Evolutionary conservation across 202 grass and related monocot genomes (phyloP).

Genomic region (Schoenoplectus tabernaemontani): DNA sequence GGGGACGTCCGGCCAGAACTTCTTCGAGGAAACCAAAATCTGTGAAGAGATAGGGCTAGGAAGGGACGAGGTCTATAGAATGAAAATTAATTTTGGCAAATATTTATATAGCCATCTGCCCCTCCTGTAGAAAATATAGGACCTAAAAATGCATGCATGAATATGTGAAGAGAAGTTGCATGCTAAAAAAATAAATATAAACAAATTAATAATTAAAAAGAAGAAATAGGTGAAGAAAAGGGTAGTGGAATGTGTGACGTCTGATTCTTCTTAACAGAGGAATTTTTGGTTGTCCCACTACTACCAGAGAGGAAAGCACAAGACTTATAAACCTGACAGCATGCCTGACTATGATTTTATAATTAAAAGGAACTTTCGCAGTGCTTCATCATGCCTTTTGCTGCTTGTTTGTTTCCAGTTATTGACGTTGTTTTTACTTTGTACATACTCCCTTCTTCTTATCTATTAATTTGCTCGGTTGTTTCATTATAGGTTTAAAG

Average conservation of each 20-base stretch:
- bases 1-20: not conserved
- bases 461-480: not conserved
- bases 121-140: not conserved
- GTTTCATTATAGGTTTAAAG: not conserved
- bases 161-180: not conserved
- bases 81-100: not conserved
- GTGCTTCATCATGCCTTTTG: not conserved
- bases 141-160: not conserved
- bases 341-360: not conserved
- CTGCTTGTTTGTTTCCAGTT: not conserved
- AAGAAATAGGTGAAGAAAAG: not conserved
- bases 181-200: not conserved
- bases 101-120: not conserved
- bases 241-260: not conserved
- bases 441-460: not conserved
- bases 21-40: not conserved
- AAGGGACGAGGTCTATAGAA: not conserved
- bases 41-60: not conserved
- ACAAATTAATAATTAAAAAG: not conserved
- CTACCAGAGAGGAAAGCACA: not conserved
- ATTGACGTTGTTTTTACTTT: not conserved
- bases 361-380: not conserved
- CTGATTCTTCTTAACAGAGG: not conserved
- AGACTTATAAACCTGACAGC: not conserved
- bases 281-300: not conserved